These are phyloP conservation scores for Sapria himalayana DNA, from an alignment of 345 rosid species.

Conservation along the genomic window DNA sequence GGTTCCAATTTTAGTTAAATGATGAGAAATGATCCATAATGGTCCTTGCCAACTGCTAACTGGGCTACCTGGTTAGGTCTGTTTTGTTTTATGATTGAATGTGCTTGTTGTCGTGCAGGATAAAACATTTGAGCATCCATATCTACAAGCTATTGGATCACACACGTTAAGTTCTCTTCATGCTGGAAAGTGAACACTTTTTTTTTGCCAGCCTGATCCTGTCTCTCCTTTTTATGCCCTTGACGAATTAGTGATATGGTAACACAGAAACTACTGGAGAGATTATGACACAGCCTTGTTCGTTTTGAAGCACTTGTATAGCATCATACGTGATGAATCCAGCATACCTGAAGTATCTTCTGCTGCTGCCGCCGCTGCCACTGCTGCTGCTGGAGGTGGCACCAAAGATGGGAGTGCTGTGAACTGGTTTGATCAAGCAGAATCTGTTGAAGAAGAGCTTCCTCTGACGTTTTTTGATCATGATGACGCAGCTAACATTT, in stretches of 20 bases:
- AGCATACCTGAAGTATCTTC: conserved; percentile 14
- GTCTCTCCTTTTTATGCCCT: not conserved
- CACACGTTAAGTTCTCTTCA: conserved; percentile 56
- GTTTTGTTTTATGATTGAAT: no score
- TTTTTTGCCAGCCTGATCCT: not conserved
- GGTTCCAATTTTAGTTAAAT: no score
- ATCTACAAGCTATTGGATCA: conserved; percentile 81
- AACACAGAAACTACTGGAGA: conserved; percentile 90
- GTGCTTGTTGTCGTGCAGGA: conserved; percentile 29
- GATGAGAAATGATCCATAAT: no score
- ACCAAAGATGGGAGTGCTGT: conserved; percentile 14
- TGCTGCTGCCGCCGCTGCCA: no score
- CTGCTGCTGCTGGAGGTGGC: conserved; percentile 9
- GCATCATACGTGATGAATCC: conserved; percentile 46
- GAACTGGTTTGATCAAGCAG: conserved; percentile 31
- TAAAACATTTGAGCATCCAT: conserved; percentile 85
- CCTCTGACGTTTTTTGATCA: conserved; percentile 66
- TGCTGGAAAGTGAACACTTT: not conserved
- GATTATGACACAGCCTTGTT: conserved; percentile 82
- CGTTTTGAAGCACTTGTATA: conserved; percentile 65
- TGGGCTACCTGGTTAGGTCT: no score
- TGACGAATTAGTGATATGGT: not conserved
- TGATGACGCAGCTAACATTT: conserved; percentile 18
- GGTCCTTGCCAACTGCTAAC: no score
- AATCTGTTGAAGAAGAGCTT: conserved; percentile 38